Evolutionary conservation across 768 basidiomycete species (phyloP).

Genomic region (Serendipita vermifera): DNA sequence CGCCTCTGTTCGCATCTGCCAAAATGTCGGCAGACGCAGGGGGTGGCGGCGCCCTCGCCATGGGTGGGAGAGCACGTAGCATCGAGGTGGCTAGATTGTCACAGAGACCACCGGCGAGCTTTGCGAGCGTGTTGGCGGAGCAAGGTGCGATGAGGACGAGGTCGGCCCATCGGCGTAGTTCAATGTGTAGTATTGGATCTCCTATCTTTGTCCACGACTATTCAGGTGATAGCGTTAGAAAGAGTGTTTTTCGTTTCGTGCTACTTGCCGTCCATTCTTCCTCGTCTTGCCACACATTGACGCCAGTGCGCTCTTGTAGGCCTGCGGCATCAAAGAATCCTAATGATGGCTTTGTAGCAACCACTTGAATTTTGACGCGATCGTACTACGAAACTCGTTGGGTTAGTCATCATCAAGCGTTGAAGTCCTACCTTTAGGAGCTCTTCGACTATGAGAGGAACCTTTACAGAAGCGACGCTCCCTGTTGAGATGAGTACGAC

Average conservation of each 20-base stretch:
- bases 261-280: conserved; percentile 83
- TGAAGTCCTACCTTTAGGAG: conserved; percentile 45
- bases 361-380: conserved; percentile 68
- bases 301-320: conserved; percentile 35
- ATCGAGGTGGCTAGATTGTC: conserved; percentile 72
- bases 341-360: conserved; percentile 64
- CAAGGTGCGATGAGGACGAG: conserved; percentile 90
- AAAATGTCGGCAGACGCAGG: conserved; percentile 42
- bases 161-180: conserved; percentile 89
- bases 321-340: conserved; percentile 56
- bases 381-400: conserved; percentile 37
- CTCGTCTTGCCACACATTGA: conserved; percentile 72
- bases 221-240: background rate
- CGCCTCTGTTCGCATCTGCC: conserved; percentile 75
- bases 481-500: conserved; percentile 80
- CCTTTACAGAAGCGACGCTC: conserved; percentile 92
- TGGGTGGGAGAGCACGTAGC: background rate
- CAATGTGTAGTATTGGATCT: conserved; percentile 91
- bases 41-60: background rate
- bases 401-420: background rate
- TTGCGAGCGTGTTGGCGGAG: conserved; percentile 91
- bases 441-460: conserved; percentile 73
- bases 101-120: conserved; percentile 77
- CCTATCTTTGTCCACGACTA: conserved; percentile 66
- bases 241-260: background rate